Percentiles rank a stretch among this genome's conserved stretches.
These are phyloP conservation scores for Penicillium sp. DNA, from an alignment of 2,329 filamentous ascomycete genomes.

Conservation along the genomic window DNA sequence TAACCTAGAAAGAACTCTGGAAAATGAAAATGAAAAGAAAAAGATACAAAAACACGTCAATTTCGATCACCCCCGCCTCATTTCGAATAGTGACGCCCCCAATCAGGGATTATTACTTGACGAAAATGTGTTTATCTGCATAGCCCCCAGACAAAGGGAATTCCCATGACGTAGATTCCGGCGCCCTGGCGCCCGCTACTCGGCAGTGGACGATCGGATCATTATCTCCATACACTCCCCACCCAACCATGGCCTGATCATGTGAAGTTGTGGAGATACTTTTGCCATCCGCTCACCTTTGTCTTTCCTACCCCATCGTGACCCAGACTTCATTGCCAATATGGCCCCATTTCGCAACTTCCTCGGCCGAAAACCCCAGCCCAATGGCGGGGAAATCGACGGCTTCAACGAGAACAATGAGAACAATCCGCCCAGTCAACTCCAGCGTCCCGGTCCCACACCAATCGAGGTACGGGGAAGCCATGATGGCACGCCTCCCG, in stretches of 20 bases:
- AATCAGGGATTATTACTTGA: background rate
- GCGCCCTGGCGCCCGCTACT: background rate
- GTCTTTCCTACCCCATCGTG: background rate
- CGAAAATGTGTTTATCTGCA: background rate
- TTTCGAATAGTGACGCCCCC: background rate
- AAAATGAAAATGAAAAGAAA: background rate
- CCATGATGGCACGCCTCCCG: slow-evolving; percentile 66
- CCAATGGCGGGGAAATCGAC: slow-evolving; percentile 37
- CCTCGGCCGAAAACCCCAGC: slow-evolving; percentile 62
- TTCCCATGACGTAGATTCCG: background rate
- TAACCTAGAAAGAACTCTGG: background rate
- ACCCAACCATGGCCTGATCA: slow-evolving; percentile 3
- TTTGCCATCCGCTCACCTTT: background rate
- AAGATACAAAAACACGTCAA: background rate
- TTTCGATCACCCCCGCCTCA: background rate
- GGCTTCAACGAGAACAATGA: slow-evolving; percentile 57
- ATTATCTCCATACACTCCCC: slow-evolving; percentile 1
- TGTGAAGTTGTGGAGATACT: slow-evolving; percentile 1
- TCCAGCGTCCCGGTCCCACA: slow-evolving; percentile 36
- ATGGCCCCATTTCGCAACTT: slow-evolving; percentile 74
- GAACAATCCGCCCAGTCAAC: slow-evolving; percentile 27
- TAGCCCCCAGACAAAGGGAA: background rate
- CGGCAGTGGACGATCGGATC: background rate
- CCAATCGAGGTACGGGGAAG: slow-evolving; percentile 61
- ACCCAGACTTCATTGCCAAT: slow-evolving; percentile 16